Percentiles rank a stretch among this genome's conserved stretches.
These are phyloP conservation scores for Cucurbita moschata DNA, from an alignment of 306 rosid genomes.

Conservation along the genomic window DNA sequence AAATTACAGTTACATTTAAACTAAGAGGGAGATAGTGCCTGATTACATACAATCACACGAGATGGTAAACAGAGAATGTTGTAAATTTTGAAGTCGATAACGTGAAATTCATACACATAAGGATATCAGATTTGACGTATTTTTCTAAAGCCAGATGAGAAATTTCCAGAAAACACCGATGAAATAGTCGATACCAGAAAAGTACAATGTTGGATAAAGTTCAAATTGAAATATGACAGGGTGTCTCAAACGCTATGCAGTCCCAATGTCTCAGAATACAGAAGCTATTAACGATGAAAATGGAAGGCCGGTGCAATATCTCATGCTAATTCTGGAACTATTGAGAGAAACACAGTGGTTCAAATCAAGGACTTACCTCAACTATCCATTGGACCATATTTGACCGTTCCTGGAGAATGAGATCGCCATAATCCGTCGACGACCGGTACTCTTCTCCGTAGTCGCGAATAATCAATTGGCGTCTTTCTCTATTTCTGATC, in stretches of 20 bases:
- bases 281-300: not conserved
- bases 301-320: not conserved
- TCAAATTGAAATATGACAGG: not conserved
- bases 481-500: conserved; percentile 57
- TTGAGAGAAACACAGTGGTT: not conserved
- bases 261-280: not conserved
- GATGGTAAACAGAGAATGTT: too few relatives aligned
- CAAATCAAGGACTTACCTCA: conserved; percentile 29
- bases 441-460: conserved; percentile 35
- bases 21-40: too few relatives aligned
- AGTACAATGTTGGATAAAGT: not conserved
- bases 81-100: too few relatives aligned
- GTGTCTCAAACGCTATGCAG: not conserved
- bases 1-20: not conserved
- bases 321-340: not conserved
- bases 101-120: too few relatives aligned
- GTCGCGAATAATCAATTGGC: conserved; percentile 26
- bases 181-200: not conserved
- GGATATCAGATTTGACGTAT: too few relatives aligned
- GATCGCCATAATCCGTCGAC: conserved; percentile 34
- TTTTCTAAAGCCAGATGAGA: too few relatives aligned
- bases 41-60: too few relatives aligned
- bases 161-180: too few relatives aligned
- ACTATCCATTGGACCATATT: conserved; percentile 68
- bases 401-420: conserved; percentile 51